phyloP scores from a whole-genome alignment of 2,329 filamentous ascomycete genomes.

The Ceratocystis harringtonii region DNA sequence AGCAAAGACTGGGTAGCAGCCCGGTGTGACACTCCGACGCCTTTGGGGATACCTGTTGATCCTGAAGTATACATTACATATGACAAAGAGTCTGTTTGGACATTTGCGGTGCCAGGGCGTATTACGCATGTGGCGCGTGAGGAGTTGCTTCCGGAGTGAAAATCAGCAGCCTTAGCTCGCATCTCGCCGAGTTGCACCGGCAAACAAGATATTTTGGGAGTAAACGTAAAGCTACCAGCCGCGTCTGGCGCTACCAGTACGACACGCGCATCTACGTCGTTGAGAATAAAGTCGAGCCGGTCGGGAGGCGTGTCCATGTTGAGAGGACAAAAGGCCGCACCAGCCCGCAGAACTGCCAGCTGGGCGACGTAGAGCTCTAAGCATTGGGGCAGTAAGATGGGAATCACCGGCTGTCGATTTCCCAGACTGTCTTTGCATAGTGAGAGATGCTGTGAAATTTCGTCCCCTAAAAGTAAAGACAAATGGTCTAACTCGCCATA shows the following conservation, averaged over 20 bases:
- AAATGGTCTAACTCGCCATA: constrained; percentile 3
- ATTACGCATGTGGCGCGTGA: background rate
- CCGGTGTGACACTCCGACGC: constrained; percentile 65
- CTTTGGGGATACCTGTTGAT: constrained; percentile 79
- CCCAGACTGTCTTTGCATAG: background rate
- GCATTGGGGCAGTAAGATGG: constrained; percentile 63
- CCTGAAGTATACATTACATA: constrained; percentile 94
- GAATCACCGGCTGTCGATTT: constrained; percentile 39
- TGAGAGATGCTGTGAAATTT: background rate
- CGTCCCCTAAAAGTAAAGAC: background rate
- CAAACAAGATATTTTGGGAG: background rate
- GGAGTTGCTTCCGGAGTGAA: background rate
- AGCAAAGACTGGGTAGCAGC: constrained; percentile 71
- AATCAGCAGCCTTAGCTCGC: constrained; percentile 19
- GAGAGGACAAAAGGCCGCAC: constrained; percentile 74
- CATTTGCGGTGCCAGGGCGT: background rate
- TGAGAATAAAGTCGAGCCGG: constrained; percentile 61
- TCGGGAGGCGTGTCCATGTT: constrained; percentile 64
- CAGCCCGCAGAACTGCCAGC: constrained; percentile 63
- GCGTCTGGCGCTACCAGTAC: constrained; percentile 47
- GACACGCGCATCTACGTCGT: constrained; percentile 57
- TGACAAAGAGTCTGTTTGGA: constrained; percentile 37
- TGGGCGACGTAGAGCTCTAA: constrained; percentile 63
- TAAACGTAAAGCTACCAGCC: constrained; percentile 19
- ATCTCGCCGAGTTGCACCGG: constrained; percentile 21